Percentiles rank a stretch among this genome's conserved stretches.
Evolutionary conservation across 495 filamentous ascomycete genomes (phyloP).

Genomic region (Chaetomium tenue): DNA sequence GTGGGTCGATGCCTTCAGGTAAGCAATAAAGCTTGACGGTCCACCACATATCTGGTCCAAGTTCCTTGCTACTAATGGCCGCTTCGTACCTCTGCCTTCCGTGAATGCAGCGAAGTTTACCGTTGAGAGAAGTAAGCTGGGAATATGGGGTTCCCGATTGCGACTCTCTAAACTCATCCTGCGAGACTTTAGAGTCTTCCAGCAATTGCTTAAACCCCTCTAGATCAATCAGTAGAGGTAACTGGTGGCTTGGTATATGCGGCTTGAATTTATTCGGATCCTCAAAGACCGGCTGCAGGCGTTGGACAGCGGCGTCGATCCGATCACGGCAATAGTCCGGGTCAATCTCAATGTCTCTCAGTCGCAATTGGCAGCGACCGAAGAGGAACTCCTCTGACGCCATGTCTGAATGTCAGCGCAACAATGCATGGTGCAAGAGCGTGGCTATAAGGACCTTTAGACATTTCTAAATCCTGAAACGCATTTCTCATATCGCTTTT

Average conservation of each 20-base stretch:
- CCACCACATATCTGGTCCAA: constrained; percentile 2
- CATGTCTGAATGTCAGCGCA: too few species aligned
- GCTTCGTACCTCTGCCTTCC: constrained; percentile 7
- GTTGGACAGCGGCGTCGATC: neutral
- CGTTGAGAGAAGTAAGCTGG: neutral
- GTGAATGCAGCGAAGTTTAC: neutral
- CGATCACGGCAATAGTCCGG: neutral
- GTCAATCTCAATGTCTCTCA: constrained; percentile 1
- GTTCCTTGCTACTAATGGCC: neutral
- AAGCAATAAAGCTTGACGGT: constrained; percentile 1
- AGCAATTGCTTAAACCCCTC: constrained; percentile 1
- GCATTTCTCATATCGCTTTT: too few species aligned
- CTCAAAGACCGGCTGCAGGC: neutral
- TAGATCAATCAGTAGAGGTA: neutral
- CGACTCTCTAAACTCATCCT: neutral
- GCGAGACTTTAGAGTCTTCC: neutral
- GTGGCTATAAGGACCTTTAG: too few species aligned
- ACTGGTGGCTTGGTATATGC: neutral
- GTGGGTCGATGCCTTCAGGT: neutral
- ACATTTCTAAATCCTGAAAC: too few species aligned
- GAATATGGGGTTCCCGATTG: neutral
- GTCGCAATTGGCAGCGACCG: constrained; percentile 2
- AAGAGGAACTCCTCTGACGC: constrained; percentile 5
- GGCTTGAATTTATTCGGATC: constrained; percentile 1
- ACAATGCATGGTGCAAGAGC: too few species aligned